Percentiles rank a stretch among this genome's conserved stretches.
Evolutionary conservation across 148 eudicot genomes (phyloP).

Genomic region (Spergularia marina): DNA sequence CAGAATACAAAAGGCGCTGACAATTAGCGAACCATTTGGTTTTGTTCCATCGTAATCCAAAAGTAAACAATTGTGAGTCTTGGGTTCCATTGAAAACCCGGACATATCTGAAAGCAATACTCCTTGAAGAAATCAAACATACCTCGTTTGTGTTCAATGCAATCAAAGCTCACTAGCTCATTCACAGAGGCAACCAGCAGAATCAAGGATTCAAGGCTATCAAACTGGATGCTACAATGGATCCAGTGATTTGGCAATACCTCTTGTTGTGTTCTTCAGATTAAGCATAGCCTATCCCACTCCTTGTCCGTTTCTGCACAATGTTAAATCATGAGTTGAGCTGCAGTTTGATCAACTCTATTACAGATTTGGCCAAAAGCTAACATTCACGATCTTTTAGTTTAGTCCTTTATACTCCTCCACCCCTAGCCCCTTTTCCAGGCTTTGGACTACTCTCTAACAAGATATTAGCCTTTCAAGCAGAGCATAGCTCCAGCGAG

Average conservation of each 20-base stretch:
- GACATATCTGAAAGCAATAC: not conserved
- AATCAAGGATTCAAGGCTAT: conserved; percentile 40
- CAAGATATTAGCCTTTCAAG: no score
- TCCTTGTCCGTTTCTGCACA: conserved; percentile 31
- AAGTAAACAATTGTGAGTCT: no score
- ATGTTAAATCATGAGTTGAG: not conserved
- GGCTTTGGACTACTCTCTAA: no score
- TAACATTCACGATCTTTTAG: not conserved
- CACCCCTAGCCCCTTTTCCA: no score
- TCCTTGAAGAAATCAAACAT: conserved; percentile 17
- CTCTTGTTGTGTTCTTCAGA: conserved; percentile 72
- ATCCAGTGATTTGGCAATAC: conserved; percentile 76
- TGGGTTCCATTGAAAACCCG: no score
- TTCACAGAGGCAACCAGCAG: conserved; percentile 67
- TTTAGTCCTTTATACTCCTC: no score
- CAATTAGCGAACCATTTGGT: no score
- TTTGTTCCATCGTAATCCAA: no score
- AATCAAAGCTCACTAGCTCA: conserved; percentile 57
- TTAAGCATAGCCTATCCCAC: conserved; percentile 66
- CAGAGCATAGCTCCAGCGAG: not conserved
- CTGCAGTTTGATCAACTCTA: conserved; percentile 1
- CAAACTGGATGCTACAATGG: conserved; percentile 69
- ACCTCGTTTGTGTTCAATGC: conserved; percentile 79
- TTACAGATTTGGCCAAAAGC: not conserved
- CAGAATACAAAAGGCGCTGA: no score